A percentile compares a stretch with the other conserved stretches of the same genome.
Evolutionary conservation across 176 grass and related monocot genomes (phyloP).

Genomic region (Oryza punctata): DNA sequence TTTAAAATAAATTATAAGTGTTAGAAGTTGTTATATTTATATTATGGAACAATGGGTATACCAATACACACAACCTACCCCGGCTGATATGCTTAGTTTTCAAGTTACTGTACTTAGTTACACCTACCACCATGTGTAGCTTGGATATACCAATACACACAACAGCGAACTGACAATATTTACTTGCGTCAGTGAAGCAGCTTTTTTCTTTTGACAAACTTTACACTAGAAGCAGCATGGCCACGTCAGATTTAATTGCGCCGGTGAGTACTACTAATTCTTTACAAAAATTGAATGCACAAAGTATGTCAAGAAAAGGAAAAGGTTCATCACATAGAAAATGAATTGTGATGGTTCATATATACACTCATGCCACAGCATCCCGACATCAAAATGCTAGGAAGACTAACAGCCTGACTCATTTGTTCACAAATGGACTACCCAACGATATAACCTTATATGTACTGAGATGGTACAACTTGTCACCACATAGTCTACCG

Average conservation of each 20-base stretch:
- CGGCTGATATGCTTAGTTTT: no score
- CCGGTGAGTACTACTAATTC: not conserved
- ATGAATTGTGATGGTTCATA: not conserved
- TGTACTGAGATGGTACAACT: not conserved
- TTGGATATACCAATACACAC: no score
- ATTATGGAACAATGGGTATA: no score
- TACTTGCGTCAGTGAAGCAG: no score
- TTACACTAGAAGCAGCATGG: not conserved
- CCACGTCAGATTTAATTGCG: no score
- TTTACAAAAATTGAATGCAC: not conserved
- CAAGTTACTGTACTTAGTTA: no score
- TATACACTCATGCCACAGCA: not conserved
- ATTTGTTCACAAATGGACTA: not conserved
- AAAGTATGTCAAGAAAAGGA: not conserved
- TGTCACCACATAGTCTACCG: slow-evolving; percentile 2
- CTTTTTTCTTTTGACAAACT: no score
- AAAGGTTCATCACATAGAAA: not conserved
- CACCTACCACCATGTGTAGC: no score
- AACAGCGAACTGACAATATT: no score
- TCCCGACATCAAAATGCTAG: slow-evolving; percentile 11
- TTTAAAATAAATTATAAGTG: no score
- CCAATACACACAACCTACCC: no score
- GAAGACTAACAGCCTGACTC: not conserved
- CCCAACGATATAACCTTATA: not conserved
- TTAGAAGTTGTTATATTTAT: no score